phyloP scores from a whole-genome alignment of 352 stramenopile species.

The Globisporangium rhizosaccharum region DNA sequence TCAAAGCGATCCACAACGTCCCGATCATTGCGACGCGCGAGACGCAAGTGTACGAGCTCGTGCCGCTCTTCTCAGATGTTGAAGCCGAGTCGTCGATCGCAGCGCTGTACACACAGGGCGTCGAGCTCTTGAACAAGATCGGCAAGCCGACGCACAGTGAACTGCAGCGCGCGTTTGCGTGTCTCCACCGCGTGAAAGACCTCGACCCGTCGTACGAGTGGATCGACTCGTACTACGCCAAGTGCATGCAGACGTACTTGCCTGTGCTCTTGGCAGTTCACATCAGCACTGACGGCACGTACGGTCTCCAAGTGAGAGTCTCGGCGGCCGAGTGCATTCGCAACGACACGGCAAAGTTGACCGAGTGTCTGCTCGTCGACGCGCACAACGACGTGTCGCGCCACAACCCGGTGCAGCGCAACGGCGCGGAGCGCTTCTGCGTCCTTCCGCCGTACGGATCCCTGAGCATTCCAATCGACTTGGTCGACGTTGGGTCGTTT shows the following conservation, averaged over 20 bases:
- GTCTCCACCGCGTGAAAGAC: constrained; percentile 60
- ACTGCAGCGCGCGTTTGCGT: constrained; percentile 70
- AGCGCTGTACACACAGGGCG: constrained; percentile 60
- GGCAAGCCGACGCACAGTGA: constrained; percentile 51
- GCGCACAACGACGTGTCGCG: constrained; percentile 33
- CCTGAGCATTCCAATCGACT: constrained; percentile 68
- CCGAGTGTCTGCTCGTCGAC: constrained; percentile 66
- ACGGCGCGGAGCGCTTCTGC: constrained; percentile 45
- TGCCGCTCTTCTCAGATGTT: constrained; percentile 66
- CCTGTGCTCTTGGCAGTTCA: constrained; percentile 65
- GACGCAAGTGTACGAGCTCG: constrained; percentile 75
- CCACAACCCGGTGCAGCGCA: constrained; percentile 55
- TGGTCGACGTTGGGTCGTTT: constrained; percentile 66
- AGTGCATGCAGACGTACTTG: constrained; percentile 63
- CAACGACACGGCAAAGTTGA: constrained; percentile 76
- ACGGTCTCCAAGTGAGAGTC: constrained; percentile 75
- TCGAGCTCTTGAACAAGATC: constrained; percentile 59
- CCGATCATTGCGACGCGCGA: constrained; percentile 62
- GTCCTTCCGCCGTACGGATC: constrained; percentile 41
- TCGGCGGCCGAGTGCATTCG: constrained; percentile 64
- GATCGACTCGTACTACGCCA: constrained; percentile 77
- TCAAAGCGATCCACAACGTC: constrained; percentile 56
- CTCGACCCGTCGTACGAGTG: constrained; percentile 77
- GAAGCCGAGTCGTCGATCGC: constrained; percentile 61
- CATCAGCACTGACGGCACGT: constrained; percentile 64